phyloP scores from a whole-genome alignment of 164 flowering plant species.

The Berberis vulgaris region DNA sequence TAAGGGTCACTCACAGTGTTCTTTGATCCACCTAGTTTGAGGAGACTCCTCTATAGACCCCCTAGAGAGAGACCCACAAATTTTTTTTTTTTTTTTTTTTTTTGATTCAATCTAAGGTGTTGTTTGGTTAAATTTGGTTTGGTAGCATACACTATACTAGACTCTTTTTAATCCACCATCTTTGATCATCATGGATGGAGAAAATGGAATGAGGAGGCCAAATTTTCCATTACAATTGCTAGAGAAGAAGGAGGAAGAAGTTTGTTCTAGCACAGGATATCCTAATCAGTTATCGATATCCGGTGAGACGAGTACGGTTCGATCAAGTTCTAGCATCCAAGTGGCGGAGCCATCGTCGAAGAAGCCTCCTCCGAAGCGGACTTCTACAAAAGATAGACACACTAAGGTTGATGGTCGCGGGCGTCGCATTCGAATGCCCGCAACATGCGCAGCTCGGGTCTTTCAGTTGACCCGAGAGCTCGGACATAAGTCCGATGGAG shows the following conservation, averaged over 20 bases:
- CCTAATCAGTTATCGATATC: conserved; percentile 14
- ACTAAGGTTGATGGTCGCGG: conserved; percentile 83
- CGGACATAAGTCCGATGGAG: conserved; percentile 78
- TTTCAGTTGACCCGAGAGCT: conserved; percentile 65
- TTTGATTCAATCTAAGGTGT: not conserved
- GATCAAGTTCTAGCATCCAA: conserved; percentile 11
- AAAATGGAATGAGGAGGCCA: conserved; percentile 38
- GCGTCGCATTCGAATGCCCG: conserved; percentile 87
- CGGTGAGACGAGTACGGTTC: conserved; percentile 4
- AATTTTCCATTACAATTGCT: conserved; percentile 64
- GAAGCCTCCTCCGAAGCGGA: conserved; percentile 49
- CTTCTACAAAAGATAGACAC: conserved; percentile 69
- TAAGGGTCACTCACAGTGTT: conserved; percentile 20
- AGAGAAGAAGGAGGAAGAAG: conserved; percentile 41
- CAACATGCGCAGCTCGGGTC: conserved; percentile 76
- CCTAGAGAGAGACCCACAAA: conserved; percentile 1
- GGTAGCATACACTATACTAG: not conserved
- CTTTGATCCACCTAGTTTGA: not conserved
- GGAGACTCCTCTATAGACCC: not conserved
- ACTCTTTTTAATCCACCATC: not conserved
- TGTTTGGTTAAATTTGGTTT: not conserved
- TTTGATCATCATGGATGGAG: conserved; percentile 45
- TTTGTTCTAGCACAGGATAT: conserved; percentile 27
- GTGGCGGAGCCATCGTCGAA: conserved; percentile 15
- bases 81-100: not conserved